Base-by-base conservation (phyloP, 2,329 filamentous ascomycete genomes). In the Ceratocystis smalleyi region DNA sequence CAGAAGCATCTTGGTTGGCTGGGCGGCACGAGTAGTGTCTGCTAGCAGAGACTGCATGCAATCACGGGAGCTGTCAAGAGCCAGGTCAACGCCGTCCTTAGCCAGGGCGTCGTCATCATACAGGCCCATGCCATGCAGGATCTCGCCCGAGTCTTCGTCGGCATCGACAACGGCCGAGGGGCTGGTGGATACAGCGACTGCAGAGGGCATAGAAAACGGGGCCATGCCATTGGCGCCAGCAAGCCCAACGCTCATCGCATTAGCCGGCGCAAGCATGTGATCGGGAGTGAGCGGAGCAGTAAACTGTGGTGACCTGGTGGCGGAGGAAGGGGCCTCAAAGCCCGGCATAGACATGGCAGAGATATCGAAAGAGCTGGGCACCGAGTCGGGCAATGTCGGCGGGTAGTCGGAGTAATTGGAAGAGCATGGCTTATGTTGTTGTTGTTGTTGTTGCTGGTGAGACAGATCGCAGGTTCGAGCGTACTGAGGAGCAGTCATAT, bases 121-220 rank as follows among this genome's bases (percentile, higher is more conserved):
- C 0, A 94, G 80, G 0, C 89, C 89, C 81, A 94, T 86, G 22
- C 88, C 88, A n/a, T 91, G 80, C 1, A 92, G 78, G 66, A 90
- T 86, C 70, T 91, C 87, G 45, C 83, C 86, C 15, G 81, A 77
- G 57, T 83, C 82, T 32, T 83, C 82, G 59, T 81, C 77, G 47
- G 82, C 78, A 40, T 80, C 78, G 27, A 82, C 54, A 8, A 54
- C 45, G 7, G 49, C 6, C 8, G 35, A 17, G 1, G 59, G 2
- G 3, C 55, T 17, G 5, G 64, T 47, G 8, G 45, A 19, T 27
- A 55, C 51, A 35, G 54, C 24, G 22, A 27, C 10, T 15, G 57
- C 7, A 1, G 57, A 8, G 5, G 62, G 62, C 5, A 49, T 10
- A 24, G 24, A 55, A 49, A 7, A 8, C 5, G 57, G 19, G 32